phyloP scores from a whole-genome alignment of 1,284 basidiomycete genomes.

The Blastosporella zonata region DNA sequence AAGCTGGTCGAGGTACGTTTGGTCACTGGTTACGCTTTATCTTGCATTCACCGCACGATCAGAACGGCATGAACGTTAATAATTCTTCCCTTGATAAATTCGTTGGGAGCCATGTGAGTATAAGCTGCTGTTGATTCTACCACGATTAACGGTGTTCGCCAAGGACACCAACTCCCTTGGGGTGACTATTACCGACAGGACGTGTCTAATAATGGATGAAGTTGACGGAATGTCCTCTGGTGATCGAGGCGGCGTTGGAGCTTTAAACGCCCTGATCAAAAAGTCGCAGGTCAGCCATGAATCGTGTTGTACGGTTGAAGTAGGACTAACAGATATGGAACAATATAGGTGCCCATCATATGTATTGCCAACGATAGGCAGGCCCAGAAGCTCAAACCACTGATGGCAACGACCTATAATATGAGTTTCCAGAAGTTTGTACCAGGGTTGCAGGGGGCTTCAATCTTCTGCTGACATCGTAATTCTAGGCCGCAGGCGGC shows the following conservation, averaged over 20 bases:
- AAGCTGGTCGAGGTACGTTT: conserved; percentile 83
- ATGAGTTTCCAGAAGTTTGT: conserved; percentile 76
- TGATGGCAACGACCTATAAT: conserved; percentile 72
- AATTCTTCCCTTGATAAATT: conserved; percentile 90
- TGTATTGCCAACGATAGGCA: conserved; percentile 94
- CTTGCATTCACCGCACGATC: background rate
- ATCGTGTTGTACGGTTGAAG: background rate
- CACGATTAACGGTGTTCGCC: background rate
- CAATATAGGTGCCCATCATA: conserved; percentile 91
- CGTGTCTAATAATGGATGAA: conserved; percentile 98
- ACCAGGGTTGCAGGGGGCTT: background rate
- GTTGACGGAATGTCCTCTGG: conserved; percentile 99
- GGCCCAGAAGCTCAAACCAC: conserved; percentile 89
- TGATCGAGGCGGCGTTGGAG: conserved; percentile 94
- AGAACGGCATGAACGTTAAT: conserved; percentile 85
- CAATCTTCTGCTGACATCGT: background rate
- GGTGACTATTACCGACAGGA: conserved; percentile 72
- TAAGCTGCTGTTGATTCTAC: conserved; percentile 1
- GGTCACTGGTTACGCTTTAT: background rate
- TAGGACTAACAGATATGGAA: background rate
- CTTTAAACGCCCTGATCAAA: conserved; percentile 88
- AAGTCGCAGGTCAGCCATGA: conserved; percentile 73
- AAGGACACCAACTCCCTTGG: conserved; percentile 68
- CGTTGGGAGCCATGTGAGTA: conserved; percentile 63
- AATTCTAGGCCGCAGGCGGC: conserved; percentile 65